Percentiles rank a stretch among this genome's conserved stretches.
Conservation (phyloP, 306 rosid genomes). For the Macrotyloma uniflorum region DNA sequence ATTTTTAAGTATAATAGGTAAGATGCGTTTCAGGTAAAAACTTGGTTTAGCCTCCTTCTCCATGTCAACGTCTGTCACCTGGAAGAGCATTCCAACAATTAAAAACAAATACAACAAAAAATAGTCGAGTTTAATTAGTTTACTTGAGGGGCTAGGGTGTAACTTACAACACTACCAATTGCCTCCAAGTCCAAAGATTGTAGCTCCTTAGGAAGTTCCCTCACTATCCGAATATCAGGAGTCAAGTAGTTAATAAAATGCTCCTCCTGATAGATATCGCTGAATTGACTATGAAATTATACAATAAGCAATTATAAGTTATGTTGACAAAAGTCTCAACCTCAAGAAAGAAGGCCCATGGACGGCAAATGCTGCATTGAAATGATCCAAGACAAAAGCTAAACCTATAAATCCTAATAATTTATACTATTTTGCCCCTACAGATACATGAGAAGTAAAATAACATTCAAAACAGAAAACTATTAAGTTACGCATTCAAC, state of each 20-base stretch:
- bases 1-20: conserved; percentile 80
- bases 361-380: conserved; percentile 11
- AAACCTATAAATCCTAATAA: conserved; percentile 33
- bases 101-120: conserved; percentile 21
- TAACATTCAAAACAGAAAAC: not conserved
- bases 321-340: conserved; percentile 13
- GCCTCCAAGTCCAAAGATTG: conserved; percentile 89
- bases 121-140: conserved; percentile 7
- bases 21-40: conserved; percentile 78
- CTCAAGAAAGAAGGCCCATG: conserved; percentile 19
- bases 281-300: conserved; percentile 78
- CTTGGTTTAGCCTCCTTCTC: conserved; percentile 93
- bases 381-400: conserved; percentile 23
- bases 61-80: conserved; percentile 91
- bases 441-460: not conserved
- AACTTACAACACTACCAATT: conserved; percentile 82
- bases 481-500: not conserved
- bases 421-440: not conserved
- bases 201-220: conserved; percentile 82
- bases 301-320: conserved; percentile 44
- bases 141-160: conserved; percentile 8
- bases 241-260: conserved; percentile 83
- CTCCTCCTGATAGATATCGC: conserved; percentile 92
- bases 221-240: conserved; percentile 91
- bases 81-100: conserved; percentile 45